Base-by-base conservation (phyloP, 257 asterid genomes). In the Thymus quinquecostatus region DNA sequence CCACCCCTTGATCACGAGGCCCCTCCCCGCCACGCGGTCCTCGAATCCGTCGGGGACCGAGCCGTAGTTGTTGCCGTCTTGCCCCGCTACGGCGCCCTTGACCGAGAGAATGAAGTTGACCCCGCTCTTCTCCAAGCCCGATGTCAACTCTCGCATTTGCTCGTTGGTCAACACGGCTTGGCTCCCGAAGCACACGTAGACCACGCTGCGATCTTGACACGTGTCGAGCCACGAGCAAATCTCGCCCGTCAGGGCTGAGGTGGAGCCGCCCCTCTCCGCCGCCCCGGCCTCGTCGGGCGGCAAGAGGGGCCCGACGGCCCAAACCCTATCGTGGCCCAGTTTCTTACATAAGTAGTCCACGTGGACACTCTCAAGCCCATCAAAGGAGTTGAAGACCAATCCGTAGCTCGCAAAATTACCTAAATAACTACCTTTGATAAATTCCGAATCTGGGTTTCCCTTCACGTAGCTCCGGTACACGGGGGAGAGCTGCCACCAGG, bases 401-500 rank as follows among this genome's bases (percentile, higher is more conserved):
- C 97, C 97, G 21, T 78, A 11, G 60, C 96, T 79, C 2, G 61
- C 77, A 8, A 75, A 30, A 63, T 85, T 43, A 5, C 67, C 87
- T 0, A 70, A 68, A n/a, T 74, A 76, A 1, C 77, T 49, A 2
- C 73, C 80, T 60, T 64, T 75, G 27, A 86, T 72, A 1, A 80
- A 81, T 79, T 89, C 87, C 55, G 84, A 80, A 32, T 27, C 13
- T 6, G 87, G 87, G 73, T 87, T 75, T 11, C 83, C 86, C 36
- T 76, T 68, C 0, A 68, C 79, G 2, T 73, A 82, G 28, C 84
- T 84, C 1, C 90, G 80, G 34, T 53, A 92, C 30, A 86, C 34
- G 2, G 97, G 87, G 11, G 96, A 88, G 0, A 86, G 2, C 74
- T 92, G 98, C 96, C 93, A 84, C 95, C 95, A 90, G 4, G 95